These are phyloP conservation scores for Cladosporium halotolerans DNA, from an alignment of 2,329 filamentous ascomycete species.

Conservation along the genomic window DNA sequence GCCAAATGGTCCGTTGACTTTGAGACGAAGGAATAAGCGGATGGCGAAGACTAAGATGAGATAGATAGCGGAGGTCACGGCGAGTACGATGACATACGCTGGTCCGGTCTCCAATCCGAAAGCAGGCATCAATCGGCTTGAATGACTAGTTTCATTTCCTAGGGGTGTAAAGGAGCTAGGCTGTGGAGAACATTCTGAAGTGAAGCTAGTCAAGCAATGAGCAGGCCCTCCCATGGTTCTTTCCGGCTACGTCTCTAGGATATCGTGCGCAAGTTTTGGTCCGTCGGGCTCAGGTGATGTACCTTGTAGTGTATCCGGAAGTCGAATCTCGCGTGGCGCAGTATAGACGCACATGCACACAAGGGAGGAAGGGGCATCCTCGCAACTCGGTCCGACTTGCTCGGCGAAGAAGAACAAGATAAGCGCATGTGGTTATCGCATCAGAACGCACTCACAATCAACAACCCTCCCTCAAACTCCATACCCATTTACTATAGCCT, in stretches of 20 bases:
- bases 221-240: background rate
- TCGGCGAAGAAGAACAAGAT: too few relatives aligned
- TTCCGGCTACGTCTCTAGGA: too few relatives aligned
- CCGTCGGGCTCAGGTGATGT: background rate
- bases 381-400: too few relatives aligned
- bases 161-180: background rate
- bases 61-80: constrained; percentile 20
- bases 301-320: background rate
- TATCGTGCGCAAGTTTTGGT: background rate
- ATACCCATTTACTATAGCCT: too few relatives aligned
- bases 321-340: too few relatives aligned
- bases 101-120: constrained; percentile 19
- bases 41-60: constrained; percentile 21
- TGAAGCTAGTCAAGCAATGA: constrained; percentile 1
- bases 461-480: too few relatives aligned
- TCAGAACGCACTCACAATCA: too few relatives aligned
- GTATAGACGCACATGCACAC: too few relatives aligned
- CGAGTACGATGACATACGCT: constrained; percentile 21
- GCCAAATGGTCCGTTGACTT: constrained; percentile 26
- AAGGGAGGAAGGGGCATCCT: too few relatives aligned
- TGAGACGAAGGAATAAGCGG: constrained; percentile 23
- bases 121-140: constrained; percentile 13
- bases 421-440: too few relatives aligned
- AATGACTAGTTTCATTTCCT: background rate
- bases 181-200: background rate